Percentiles rank a stretch among this genome's conserved stretches.
Evolutionary conservation across 140 eudicot genomes (phyloP).

Genomic region (Eryngium alpinum): DNA sequence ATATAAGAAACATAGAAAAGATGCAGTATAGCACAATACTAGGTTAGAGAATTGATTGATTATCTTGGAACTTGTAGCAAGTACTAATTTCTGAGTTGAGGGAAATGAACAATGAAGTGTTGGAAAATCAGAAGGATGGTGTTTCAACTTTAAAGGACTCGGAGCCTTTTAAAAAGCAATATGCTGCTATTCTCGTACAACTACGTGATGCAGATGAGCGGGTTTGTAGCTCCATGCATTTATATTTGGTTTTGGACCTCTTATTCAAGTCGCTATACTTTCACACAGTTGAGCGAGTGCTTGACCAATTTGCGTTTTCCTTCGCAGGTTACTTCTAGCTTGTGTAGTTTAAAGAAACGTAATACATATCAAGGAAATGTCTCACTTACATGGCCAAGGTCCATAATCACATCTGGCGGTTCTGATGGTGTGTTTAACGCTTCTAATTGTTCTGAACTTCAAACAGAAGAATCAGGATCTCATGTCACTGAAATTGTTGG

Average conservation of each 20-base stretch:
- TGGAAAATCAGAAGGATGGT: conserved; percentile 50
- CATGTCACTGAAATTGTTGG: conserved; percentile 60
- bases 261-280: background rate
- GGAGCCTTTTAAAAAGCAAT: conserved; percentile 71
- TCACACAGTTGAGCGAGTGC: background rate
- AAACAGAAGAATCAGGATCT: conserved; percentile 52
- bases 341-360: conserved; percentile 48
- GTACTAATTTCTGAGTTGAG: conserved; percentile 67
- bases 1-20: background rate
- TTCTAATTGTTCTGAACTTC: conserved; percentile 26
- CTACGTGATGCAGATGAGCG: conserved; percentile 69
- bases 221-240: conserved; percentile 33
- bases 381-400: conserved; percentile 38
- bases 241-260: background rate
- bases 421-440: conserved; percentile 28
- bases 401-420: conserved; percentile 26
- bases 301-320: background rate
- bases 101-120: conserved; percentile 71
- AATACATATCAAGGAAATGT: conserved; percentile 54
- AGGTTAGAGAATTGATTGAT: conserved; percentile 1
- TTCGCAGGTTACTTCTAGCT: conserved; percentile 52
- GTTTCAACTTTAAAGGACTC: conserved; percentile 52
- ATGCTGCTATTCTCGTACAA: conserved; percentile 66
- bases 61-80: conserved; percentile 41
- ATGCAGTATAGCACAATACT: background rate